Conservation (phyloP, 495 filamentous ascomycete genomes). For the Tuber aestivum region DNA sequence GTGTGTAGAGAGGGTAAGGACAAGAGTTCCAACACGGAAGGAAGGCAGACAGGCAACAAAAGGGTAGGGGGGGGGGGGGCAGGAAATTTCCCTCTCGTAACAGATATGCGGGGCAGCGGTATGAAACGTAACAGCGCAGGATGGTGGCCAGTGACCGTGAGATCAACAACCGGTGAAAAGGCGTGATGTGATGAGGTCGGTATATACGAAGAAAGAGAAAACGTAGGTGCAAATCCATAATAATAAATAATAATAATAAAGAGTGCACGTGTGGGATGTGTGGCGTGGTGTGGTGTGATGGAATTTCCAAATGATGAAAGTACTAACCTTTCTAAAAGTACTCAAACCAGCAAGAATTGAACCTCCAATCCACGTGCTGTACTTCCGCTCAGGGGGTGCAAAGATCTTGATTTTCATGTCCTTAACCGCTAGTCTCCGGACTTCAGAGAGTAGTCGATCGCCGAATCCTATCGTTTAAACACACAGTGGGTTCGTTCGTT, state of each 20-base stretch:
- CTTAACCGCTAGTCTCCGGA: conserved; percentile 87
- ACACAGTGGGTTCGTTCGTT: neutral
- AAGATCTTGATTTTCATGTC: conserved; percentile 99
- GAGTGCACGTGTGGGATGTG: neutral
- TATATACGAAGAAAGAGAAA: neutral
- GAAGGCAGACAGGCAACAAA: neutral
- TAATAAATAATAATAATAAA: neutral
- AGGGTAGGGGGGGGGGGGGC: neutral
- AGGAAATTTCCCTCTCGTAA: neutral
- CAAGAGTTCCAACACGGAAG: neutral
- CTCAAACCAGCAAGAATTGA: conserved; percentile 95
- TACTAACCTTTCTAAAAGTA: conserved; percentile 89
- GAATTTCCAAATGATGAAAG: neutral
- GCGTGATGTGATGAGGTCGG: neutral
- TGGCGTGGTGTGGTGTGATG: neutral
- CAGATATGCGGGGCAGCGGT: neutral
- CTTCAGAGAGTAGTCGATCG: conserved; percentile 84
- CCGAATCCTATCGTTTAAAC: conserved; percentile 62
- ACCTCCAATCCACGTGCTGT: conserved; percentile 97
- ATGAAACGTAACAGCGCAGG: neutral
- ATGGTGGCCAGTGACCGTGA: neutral
- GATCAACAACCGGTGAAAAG: neutral
- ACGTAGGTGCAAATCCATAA: neutral
- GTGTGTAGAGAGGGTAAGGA: neutral
- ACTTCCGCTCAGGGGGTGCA: conserved; percentile 93